A percentile compares a stretch with the other conserved stretches of the same genome.
Evolutionary conservation across 2,329 filamentous ascomycete species (phyloP).

Genomic region (Alternaria triticimaculans): DNA sequence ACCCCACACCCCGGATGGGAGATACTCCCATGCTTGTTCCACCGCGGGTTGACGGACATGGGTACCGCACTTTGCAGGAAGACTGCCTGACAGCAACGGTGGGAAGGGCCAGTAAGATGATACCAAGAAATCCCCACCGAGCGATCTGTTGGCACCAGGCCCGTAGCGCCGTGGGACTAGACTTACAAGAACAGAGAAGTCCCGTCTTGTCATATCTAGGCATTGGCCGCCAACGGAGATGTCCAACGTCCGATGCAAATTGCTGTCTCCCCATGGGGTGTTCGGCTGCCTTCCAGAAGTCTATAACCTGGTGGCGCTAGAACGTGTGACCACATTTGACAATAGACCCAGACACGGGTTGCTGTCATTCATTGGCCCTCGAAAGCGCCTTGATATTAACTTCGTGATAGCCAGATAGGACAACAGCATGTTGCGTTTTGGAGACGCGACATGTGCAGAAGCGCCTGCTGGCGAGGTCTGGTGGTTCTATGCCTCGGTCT

Average conservation of each 20-base stretch:
- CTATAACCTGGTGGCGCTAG: slow-evolving; percentile 11
- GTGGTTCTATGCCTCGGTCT: background rate
- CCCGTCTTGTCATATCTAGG: slow-evolving; percentile 5
- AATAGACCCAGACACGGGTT: slow-evolving; percentile 2
- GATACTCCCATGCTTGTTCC: background rate
- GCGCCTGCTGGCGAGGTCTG: background rate
- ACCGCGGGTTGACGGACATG: slow-evolving; percentile 21
- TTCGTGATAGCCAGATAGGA: background rate
- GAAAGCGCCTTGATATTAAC: background rate
- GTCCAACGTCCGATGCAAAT: slow-evolving; percentile 20
- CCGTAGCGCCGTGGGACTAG: slow-evolving; percentile 28
- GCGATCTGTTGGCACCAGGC: slow-evolving; percentile 32
- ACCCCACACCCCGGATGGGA: background rate
- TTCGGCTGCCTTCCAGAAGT: slow-evolving; percentile 19
- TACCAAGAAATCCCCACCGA: slow-evolving; percentile 19
- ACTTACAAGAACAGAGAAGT: slow-evolving; percentile 13
- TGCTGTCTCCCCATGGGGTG: slow-evolving; percentile 20
- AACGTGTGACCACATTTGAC: slow-evolving; percentile 12
- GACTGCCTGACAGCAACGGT: slow-evolving; percentile 16
- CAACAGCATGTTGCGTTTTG: background rate
- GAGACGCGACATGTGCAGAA: background rate
- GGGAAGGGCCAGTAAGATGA: slow-evolving; percentile 22
- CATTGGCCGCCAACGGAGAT: slow-evolving; percentile 14
- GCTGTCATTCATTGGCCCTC: slow-evolving; percentile 3
- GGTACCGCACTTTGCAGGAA: slow-evolving; percentile 21